Evolutionary conservation across 495 filamentous ascomycete genomes (phyloP), one percentile per base, ranked within the genome.

Genomic region (Penicillium waksmanii): DNA sequence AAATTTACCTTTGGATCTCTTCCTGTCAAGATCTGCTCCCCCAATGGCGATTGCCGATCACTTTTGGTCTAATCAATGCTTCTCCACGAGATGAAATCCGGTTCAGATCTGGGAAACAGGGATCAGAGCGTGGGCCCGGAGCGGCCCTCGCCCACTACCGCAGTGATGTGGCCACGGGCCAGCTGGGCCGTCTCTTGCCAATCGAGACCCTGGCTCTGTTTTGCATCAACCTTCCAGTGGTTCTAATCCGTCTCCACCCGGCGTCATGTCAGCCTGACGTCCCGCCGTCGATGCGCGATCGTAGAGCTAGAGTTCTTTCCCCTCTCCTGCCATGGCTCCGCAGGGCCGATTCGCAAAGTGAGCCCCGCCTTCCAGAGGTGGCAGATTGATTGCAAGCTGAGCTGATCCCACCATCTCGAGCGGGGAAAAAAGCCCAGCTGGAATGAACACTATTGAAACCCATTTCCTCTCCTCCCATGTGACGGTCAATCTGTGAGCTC

Each of bases 221-320:
- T 48, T 48, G 18, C 19, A 25, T n/a, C 46, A 23, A n/a, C 21
- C 21, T 18, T 48, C 27, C 27, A 31, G 27, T 31, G 27, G 27
- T 31, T 31, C 46, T 36, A 4, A 6, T 53, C 57, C 34, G 52
- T 55, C 46, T 60, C 47, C 58, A 44, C 53, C 50, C 53, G 46
- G 36, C 55, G 57, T 64, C 54, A 63, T 51, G 19, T 33, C 15
- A 10, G 58, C 23, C 55, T 62, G 55, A 65, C 51, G 35, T 58
- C 27, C 44, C 52, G 40, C 40, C 17, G 31, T 19, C 49, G 17
- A 35, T 12, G 23, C 46, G 11, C 46, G 15, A 25, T 25, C 23
- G 43, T n/a, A 46, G 27, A 31, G n/a, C 42, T 21, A 34, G 18
- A 51, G 43, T 25, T 38, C 35, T 23, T 27, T 35, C 18, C 18